Percentiles rank a stretch among this genome's conserved stretches.
Evolutionary conservation across 2,329 filamentous ascomycete genomes (phyloP).

Genomic region (Xylariaceae sp.): DNA sequence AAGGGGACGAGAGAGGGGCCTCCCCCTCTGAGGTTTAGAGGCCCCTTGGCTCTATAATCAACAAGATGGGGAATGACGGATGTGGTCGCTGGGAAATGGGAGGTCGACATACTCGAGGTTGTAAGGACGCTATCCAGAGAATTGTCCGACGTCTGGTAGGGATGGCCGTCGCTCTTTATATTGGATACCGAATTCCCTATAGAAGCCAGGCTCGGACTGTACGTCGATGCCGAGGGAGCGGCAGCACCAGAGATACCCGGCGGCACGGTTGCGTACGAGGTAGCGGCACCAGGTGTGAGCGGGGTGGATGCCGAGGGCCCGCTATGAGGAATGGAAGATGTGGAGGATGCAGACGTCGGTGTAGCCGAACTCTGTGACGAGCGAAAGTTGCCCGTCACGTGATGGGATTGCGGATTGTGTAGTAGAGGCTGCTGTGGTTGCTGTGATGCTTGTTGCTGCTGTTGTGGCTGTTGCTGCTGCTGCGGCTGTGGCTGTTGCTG

Average conservation of each 20-base stretch:
- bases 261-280: slow-evolving; percentile 29
- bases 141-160: slow-evolving; percentile 64
- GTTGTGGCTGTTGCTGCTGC: slow-evolving; percentile 40
- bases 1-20: slow-evolving; percentile 40
- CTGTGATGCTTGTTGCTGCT: slow-evolving; percentile 46
- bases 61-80: slow-evolving; percentile 26
- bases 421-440: slow-evolving; percentile 39
- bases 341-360: slow-evolving; percentile 26
- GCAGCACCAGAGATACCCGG: slow-evolving; percentile 29
- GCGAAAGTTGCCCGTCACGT: slow-evolving; percentile 63
- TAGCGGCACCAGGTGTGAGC: slow-evolving; percentile 22
- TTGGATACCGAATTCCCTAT: slow-evolving; percentile 31
- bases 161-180: slow-evolving; percentile 44
- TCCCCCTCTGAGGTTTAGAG: slow-evolving; percentile 49
- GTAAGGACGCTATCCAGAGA: slow-evolving; percentile 50
- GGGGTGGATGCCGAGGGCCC: slow-evolving; percentile 25
- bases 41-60: slow-evolving; percentile 35
- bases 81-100: slow-evolving; percentile 31
- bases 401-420: slow-evolving; percentile 43
- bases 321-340: slow-evolving; percentile 29
- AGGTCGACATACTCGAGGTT: slow-evolving; percentile 36
- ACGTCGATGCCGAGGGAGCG: slow-evolving; percentile 28
- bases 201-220: slow-evolving; percentile 33
- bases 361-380: slow-evolving; percentile 54
- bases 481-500: slow-evolving; percentile 43